Evolutionary conservation across 306 rosid genomes (phyloP), one percentile per base, ranked within the genome.

Genomic region (Dryas alaskensis): DNA sequence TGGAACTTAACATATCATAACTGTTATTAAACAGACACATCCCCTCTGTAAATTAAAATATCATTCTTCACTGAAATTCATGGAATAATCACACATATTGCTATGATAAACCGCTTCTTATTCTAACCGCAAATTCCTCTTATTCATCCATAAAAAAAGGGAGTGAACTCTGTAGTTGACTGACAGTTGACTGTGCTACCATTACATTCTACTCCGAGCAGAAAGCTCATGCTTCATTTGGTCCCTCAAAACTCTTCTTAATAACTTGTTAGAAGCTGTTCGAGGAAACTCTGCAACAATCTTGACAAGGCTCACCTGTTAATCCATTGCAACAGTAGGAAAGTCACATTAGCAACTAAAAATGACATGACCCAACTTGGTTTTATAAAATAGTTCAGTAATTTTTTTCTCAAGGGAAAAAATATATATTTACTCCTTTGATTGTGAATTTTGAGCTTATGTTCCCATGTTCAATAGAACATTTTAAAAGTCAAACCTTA

Each of bases 241-340:
- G 72, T 87, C 92, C 74, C 97, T 92, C 84, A 90, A 17, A 69
- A 89, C 90, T 76, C 98, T 87, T 82, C 98, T 84, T 9, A 87
- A 60, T 67, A 92, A 58, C 90, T 92, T 92, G 82, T 90, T 90
- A 4, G 98, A 89, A 70, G 92, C 86, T 2, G 92, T 92, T 74
- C 92, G 84, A 53, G 98, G 98, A 55, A 92, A 92, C 76, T 85
- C 89, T 0, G 81, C 61, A 5, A 87, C 90, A 77, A 90, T 79
- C 65, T 86, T 89, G 22, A 86, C 90, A 14, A 80, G 46, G 58
- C 85, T 76, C 53, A 89, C 93, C 96, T 92, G 89, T 53, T 60
- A 64, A 54, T 74, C 66, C 66, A 65, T 55, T 50, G 5, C 27
- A 54, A 79, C 46, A 42, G 53, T 49, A 42, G 57, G 42, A 69